Evolutionary conservation across 2,329 filamentous ascomycete genomes (phyloP), one percentile per base, ranked within the genome.

Genomic region (Stachybotrys chlorohalonatus): DNA sequence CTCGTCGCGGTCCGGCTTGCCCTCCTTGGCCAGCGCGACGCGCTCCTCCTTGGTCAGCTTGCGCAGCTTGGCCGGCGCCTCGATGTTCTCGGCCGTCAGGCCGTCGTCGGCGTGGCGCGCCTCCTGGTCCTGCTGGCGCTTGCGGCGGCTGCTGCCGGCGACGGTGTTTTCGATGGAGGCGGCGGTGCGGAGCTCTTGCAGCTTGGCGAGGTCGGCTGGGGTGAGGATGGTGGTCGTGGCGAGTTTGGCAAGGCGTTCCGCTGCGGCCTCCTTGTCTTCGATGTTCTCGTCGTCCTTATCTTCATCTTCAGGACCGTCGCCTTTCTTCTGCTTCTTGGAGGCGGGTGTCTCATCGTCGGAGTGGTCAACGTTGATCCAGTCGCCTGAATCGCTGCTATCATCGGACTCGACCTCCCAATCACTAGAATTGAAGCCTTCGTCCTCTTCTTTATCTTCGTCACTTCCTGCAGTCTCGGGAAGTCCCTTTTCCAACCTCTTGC

Each of bases 221-320:
- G 94, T 99, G 58, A 99, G 85, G 60, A 99, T 95, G 51, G 89
- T 87, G 2, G 90, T 95, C 0, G 90, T 96, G n/a, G 92, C 92
- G 48, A 96, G 83, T 63, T 85, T 90, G 11, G 86, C 84, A 60
- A 84, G 80, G 58, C 76, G 74, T 54, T 75, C 68, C 7, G 75
- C 62, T 56, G 78, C 73, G 11, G 70, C 73, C n/a, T 74, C 73
- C 6, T 73, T 68, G 31, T 70, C 70, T n/a, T 67, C 68, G 11
- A 69, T 68, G 47, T 76, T 72, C 49, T 77, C 71, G 56, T 78
- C 74, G 49, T 71, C 70, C 7, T 69, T 60, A 3, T 65, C 63
- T 0, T 62, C 58, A 2, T 67, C 67, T 2, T 60, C 61, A 2
- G 59, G 57, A 49, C 59, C 62, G 6, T 60, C 61, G 15, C 52